Evolutionary conservation across 495 filamentous ascomycete species (phyloP).

Genomic region (Aspergillus affinis): DNA sequence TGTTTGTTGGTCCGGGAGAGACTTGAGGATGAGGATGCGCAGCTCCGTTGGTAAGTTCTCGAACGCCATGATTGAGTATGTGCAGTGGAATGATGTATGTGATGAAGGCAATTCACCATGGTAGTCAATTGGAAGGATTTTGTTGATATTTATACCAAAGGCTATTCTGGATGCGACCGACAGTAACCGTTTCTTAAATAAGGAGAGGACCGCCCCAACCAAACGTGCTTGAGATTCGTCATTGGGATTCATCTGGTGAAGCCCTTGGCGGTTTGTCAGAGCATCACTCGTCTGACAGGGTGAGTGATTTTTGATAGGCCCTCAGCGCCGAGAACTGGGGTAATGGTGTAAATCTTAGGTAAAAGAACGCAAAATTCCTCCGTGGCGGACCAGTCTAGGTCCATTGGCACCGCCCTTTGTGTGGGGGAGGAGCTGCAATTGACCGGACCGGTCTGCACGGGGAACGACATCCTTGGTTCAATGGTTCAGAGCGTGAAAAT

Average conservation of each 20-base stretch:
- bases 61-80: constrained; percentile 8
- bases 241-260: neutral
- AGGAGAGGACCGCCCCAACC: neutral
- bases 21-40: constrained; percentile 15
- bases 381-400: neutral
- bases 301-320: neutral
- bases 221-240: too few relatives aligned
- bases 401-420: neutral
- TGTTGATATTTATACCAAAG: too few relatives aligned
- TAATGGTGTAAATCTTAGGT: neutral
- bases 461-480: neutral
- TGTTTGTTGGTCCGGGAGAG: constrained; percentile 9
- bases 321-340: neutral
- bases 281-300: neutral
- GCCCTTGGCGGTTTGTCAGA: neutral
- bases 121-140: too few relatives aligned
- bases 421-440: neutral
- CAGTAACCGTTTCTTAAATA: neutral
- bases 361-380: neutral
- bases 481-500: neutral
- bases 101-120: neutral
- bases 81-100: neutral
- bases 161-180: neutral
- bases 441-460: neutral
- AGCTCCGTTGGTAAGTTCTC: constrained; percentile 19